Evolutionary conservation across 495 filamentous ascomycete species (phyloP).

Genomic region (Podospora anserina): DNA sequence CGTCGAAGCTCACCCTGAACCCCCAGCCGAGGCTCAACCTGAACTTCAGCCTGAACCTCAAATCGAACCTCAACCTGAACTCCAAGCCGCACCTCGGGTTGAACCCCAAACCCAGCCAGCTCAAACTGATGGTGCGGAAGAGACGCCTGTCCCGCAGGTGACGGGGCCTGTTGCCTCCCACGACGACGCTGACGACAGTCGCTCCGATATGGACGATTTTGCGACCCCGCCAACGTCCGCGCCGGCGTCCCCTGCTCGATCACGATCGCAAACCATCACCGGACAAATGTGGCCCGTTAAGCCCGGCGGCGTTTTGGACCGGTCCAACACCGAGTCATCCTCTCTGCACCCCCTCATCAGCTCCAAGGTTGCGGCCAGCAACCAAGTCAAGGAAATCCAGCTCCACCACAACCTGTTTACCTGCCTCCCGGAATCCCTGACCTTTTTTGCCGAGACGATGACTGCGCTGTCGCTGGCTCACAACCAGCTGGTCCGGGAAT

Average conservation of each 20-base stretch:
- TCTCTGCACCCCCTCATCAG: constrained; percentile 52
- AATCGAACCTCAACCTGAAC: neutral
- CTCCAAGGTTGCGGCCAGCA: constrained; percentile 45
- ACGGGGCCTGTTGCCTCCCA: neutral
- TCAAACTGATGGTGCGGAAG: no score
- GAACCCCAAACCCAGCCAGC: neutral
- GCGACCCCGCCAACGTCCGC: constrained; percentile 51
- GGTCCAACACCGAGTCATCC: constrained; percentile 60
- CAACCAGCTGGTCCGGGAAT: constrained; percentile 65
- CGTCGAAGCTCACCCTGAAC: neutral
- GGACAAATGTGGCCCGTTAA: constrained; percentile 60
- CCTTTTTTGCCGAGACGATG: constrained; percentile 64
- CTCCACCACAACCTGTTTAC: constrained; percentile 75
- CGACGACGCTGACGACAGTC: constrained; percentile 35
- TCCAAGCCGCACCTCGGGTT: neutral
- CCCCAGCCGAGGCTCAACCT: neutral
- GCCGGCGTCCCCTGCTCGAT: constrained; percentile 41
- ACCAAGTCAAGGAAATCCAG: constrained; percentile 54
- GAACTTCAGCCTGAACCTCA: neutral
- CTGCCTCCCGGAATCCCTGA: constrained; percentile 63
- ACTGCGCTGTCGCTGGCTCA: constrained; percentile 72
- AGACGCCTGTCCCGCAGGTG: neutral
- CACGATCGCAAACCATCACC: constrained; percentile 40
- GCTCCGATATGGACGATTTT: constrained; percentile 70
- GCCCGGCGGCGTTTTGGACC: constrained; percentile 68